phyloP scores from a whole-genome alignment of 2,329 filamentous ascomycete species.

The Incumbomyces delicatus region DNA sequence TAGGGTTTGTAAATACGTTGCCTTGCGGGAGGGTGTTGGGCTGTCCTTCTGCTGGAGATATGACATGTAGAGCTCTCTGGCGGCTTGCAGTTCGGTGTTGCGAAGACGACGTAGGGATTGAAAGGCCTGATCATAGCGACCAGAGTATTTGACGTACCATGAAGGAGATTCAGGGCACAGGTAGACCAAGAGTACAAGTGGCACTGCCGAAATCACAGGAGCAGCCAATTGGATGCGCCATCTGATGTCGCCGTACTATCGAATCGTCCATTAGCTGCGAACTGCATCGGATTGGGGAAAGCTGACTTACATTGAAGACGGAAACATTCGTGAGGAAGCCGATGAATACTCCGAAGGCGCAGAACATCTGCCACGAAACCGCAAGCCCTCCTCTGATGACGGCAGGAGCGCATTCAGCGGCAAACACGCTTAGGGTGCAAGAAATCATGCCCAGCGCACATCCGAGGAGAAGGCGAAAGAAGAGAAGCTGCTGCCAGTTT shows the following conservation, averaged over 20 bases:
- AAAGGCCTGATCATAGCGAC: constrained; percentile 47
- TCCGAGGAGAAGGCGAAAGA: constrained; percentile 40
- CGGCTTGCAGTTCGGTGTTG: constrained; percentile 48
- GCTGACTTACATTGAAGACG: constrained; percentile 43
- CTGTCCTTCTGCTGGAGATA: constrained; percentile 34
- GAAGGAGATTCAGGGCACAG: constrained; percentile 57
- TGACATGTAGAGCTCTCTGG: constrained; percentile 44
- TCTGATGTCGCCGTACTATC: constrained; percentile 37
- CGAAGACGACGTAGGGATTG: constrained; percentile 47
- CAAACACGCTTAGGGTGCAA: constrained; percentile 39
- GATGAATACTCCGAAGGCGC: constrained; percentile 52
- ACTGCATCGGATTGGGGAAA: background rate
- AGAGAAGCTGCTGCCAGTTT: constrained; percentile 49
- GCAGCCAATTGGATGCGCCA: constrained; percentile 58
- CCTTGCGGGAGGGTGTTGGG: background rate
- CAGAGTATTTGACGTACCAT: constrained; percentile 57
- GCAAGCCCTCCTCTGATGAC: constrained; percentile 41
- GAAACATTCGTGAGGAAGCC: constrained; percentile 57
- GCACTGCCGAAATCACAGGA: constrained; percentile 55
- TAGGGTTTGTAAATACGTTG: constrained; percentile 24
- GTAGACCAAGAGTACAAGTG: constrained; percentile 48
- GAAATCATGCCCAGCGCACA: constrained; percentile 28
- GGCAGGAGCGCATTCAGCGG: constrained; percentile 39
- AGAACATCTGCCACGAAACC: constrained; percentile 46
- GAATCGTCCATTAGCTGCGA: background rate